Evolutionary conservation across 805 yeast genomes (phyloP), one percentile per base, ranked within the genome.

Genomic region (Barnettozyma salicaria): DNA sequence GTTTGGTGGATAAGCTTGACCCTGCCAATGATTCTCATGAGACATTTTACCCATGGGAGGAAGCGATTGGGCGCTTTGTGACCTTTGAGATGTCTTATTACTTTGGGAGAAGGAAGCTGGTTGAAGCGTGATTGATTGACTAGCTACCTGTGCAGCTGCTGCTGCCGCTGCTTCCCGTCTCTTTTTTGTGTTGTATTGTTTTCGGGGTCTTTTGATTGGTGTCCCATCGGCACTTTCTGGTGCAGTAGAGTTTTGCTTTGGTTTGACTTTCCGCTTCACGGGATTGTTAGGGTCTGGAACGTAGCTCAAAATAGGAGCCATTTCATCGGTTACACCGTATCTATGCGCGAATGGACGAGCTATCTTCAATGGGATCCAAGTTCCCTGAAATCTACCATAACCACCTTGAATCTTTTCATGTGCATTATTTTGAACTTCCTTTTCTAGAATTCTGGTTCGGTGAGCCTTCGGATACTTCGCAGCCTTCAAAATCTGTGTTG

Each of bases 351-450:
- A 63, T 32, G 73, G 67, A 30, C 67, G 67, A 3, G 90, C 90
- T 44, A 76, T 73, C 3, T 67, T 69, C 27, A 83, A 55, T 1
- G 94, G 92, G 27, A 84, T 76, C 92, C 92, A 84, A 2, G 94
- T 82, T 5, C 94, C 94, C 60, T 84, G 92, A 53, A 81, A 83
- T 35, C 87, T 63, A 10, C 92, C 92, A 56, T 81, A 81, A 7
- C 94, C 94, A 48, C 92, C 94, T 56, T 82, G 92, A 41, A 84
- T 75, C 55, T 82, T 84, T 55, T 82, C 85, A 52, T 83, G 89
- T 11, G 60, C 53, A 32, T 80, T 78, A 34, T 66, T 69, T 52
- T 76, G 86, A 17, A 83, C 84, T 45, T 84, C 92, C 47, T 71
- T 76, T 52, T 84, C 92, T 42, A 84, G 61, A 30, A 84, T 73